Base-by-base conservation (phyloP, 2,329 filamentous ascomycete species). In the Trichoderma semiorbis region DNA sequence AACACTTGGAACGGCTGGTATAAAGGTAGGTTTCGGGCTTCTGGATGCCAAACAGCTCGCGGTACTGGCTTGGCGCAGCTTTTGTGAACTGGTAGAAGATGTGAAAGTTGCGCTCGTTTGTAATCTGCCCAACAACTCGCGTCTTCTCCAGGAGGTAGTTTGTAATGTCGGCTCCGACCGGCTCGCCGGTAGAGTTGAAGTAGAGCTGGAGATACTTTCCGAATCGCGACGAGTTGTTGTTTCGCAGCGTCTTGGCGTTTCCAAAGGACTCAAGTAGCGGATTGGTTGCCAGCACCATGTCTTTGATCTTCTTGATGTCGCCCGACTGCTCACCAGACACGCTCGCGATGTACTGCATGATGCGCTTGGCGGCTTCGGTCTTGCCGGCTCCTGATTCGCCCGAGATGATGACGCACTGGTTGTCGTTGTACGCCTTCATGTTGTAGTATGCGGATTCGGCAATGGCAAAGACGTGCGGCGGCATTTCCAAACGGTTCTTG, bases 51-150 rank as follows among this genome's bases (percentile, higher is more conserved):
- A 93, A 98, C n/a, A 86, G 90, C 78, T 96, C 90, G 80, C 94
- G 88, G 82, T 98, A 97, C 72, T 92, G 89, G 76, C 92, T 87
- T n/a, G 94, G 92, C 11, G 95, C 95, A 5, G 93, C 94, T 83
- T 98, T 99, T 61, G 96, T 93, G 82, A 98, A 98, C 82, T 99
- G 96, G 83, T 99, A 99, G 82, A 99, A 99, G 78, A 99, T 98
- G 83, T 99, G 96, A 82, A 99, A 99, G 83, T 97, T 98, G 76
- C 96, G 90, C 87, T 99, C 96, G 81, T 98, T 97, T 72, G 85
- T 87, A 76, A 98, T 98, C 84, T 98, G 96, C 18, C 95, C 94
- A 11, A 97, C 94, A 21, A 99, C 96, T 84, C 96, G 89, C 62
- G 93, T 91, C 86, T 98, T 98, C 81, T 99, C 96, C 68, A 99